phyloP scores from a whole-genome alignment of 768 basidiomycete species.

The Hericium erinaceus region DNA sequence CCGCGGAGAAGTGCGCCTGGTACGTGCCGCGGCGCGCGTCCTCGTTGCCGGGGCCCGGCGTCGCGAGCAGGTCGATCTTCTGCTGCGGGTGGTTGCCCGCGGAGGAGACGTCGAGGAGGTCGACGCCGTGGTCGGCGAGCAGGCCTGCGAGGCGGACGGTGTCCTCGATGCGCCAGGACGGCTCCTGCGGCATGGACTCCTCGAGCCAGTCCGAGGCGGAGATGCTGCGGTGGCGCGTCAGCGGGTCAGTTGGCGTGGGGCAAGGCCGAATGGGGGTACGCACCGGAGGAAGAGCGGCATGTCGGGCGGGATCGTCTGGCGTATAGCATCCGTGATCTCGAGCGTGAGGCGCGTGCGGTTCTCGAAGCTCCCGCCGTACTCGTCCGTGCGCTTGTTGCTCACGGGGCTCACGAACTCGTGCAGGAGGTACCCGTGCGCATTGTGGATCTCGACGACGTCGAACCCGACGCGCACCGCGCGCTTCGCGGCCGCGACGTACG shows the following conservation, averaged over 20 bases:
- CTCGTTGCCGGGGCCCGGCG: conserved; percentile 24
- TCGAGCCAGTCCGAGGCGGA: conserved; percentile 73
- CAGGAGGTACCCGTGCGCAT: conserved; percentile 19
- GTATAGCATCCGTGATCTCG: conserved; percentile 55
- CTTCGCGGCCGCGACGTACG: conserved; percentile 24
- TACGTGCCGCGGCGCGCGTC: conserved; percentile 24
- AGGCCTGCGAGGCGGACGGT: conserved; percentile 50
- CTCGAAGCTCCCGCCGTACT: conserved; percentile 41
- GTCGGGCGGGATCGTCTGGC: conserved; percentile 45
- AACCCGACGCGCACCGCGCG: conserved; percentile 19
- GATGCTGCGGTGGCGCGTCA: conserved; percentile 29
- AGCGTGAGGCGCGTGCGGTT: conserved; percentile 47
- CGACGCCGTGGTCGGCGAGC: conserved; percentile 57
- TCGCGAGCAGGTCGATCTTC: conserved; percentile 14
- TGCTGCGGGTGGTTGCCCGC: conserved; percentile 48
- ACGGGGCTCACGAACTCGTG: conserved; percentile 31
- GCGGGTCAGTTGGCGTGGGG: background rate
- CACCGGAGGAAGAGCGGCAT: conserved; percentile 71
- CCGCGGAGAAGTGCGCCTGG: conserved; percentile 51
- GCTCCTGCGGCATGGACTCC: conserved; percentile 44
- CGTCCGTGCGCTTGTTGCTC: conserved; percentile 34
- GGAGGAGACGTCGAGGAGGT: conserved; percentile 64
- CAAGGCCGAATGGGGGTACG: conserved; percentile 1
- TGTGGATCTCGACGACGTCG: conserved; percentile 19
- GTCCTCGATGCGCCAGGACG: conserved; percentile 63